phyloP scores from a whole-genome alignment of 805 yeast species.

The Blastobotrys muscicola region DNA sequence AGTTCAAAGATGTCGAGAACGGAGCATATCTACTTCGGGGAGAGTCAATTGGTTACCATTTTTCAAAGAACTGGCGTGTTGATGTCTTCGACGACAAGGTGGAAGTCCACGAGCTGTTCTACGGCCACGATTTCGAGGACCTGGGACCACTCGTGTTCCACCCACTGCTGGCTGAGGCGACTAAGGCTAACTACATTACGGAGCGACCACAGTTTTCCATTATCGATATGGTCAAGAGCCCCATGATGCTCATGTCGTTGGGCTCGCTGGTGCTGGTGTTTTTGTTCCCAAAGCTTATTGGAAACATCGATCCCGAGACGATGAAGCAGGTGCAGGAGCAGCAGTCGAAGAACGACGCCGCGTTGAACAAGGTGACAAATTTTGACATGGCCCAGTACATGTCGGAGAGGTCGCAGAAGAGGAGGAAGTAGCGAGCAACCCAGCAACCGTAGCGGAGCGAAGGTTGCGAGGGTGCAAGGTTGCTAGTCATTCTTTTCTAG shows the following conservation, averaged over 20 bases:
- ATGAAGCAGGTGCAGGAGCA: constrained; percentile 23
- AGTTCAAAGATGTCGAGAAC: constrained; percentile 17
- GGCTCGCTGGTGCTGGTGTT: constrained; percentile 26
- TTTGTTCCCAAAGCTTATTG: constrained; percentile 25
- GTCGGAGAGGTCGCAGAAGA: too few relatives aligned
- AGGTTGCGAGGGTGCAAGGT: too few relatives aligned
- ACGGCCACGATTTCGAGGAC: constrained; percentile 22
- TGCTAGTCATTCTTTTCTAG: too few relatives aligned
- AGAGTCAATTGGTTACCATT: constrained; percentile 13
- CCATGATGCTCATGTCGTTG: constrained; percentile 28
- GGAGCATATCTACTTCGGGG: constrained; percentile 20
- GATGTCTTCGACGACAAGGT: constrained; percentile 18
- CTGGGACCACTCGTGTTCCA: constrained; percentile 24
- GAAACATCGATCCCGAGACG: constrained; percentile 27
- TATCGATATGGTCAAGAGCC: constrained; percentile 25
- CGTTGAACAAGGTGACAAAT: constrained; percentile 11
- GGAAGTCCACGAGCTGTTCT: constrained; percentile 18
- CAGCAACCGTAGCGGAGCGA: too few relatives aligned
- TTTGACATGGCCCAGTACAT: not conserved
- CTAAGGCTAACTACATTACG: constrained; percentile 19
- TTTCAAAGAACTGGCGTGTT: constrained; percentile 11
- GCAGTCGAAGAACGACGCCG: constrained; percentile 12
- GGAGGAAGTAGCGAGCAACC: too few relatives aligned
- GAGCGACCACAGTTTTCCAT: constrained; percentile 24
- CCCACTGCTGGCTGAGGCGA: constrained; percentile 24